Base-by-base conservation (phyloP, 148 eudicot species). In the Agrostemma githago region DNA sequence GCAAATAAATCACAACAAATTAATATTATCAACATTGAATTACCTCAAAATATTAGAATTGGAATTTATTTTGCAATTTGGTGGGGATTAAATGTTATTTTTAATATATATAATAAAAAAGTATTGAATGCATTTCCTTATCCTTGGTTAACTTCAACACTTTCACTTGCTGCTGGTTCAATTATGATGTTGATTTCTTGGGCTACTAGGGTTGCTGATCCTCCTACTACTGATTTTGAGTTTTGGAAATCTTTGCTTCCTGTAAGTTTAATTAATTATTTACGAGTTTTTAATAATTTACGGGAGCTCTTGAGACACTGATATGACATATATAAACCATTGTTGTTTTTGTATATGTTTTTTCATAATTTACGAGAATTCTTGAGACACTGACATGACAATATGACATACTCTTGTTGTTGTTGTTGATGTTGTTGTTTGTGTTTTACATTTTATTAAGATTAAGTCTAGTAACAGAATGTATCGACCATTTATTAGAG, bases 21-120 rank as follows among this genome's bases (percentile, higher is more conserved):
- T 16, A 85, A 85, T 39, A 46, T 87, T 12, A 79, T 87, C 8
- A 79, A 77, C 79, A 81, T 87, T 61, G 85, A 81, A 10, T 56
- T 85, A 17, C 83, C 87, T 38, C 84, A 82, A 75, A 88, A 12
- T 83, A 72, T 83, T 39, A 86, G 83, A 73, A 86, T 88, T 46
- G 83, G 90, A 4, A 53, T 85, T 4, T 89, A 89, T 66, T 89
- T 89, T 61, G 92, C 89, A 20, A 83, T 85, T 10, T 89, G 92
- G 92, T 89, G 92, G 92, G 87, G 86, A 74, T 77, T 89, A 72
- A 89, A 89, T 82, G 92, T 89, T 42, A 87, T 89, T 4, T 89
- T 86, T 48, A 89, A 89, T 74, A 89, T 89, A 34, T 89, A 89
- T 34, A 89, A 89, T 67, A 89, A 89, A 82, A 89, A 89, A 72